Base-by-base conservation (phyloP, 192 early-diverging fungal genomes). In the Linnemannia zychae region DNA sequence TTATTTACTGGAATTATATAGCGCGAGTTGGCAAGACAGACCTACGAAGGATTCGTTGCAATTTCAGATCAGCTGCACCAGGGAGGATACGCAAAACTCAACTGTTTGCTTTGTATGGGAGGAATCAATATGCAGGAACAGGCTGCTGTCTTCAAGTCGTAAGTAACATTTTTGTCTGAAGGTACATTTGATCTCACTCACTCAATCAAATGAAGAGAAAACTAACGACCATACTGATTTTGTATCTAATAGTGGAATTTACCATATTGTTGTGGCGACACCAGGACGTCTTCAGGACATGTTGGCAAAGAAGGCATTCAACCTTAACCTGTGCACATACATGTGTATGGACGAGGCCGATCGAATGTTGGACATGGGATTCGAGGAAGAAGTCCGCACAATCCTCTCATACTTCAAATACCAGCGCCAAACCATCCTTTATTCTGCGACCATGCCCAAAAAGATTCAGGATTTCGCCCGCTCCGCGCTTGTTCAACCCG, bases 281-380 rank as follows among this genome's bases (percentile, higher is more conserved):
- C 98, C 98, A 17, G 98, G 98, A 44, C 89, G 98, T 70, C 89
- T 99, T 69, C 94, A 97, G 85, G 98, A 97, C 76, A 96, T 99
- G 96, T 83, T 99, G 22, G 88, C 88, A 18, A 96, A 96, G 67
- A 92, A 94, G n/a, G 95, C 94, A 73, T 92, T 99, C 72, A 98
- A 96, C 70, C 80, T 99, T 76, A 94, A 97, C 75, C 76, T 93
- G 52, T 98, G 97, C 91, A 94, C 91, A 80, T 98, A 93, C 63
- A 86, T 99, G 81, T 98, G 97, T 78, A 93, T 99, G 93, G 98
- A 99, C 88, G 98, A 99, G 87, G 98, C 98, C 17, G 98, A 99
- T 93, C 91, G 98, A 74, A 99, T 99, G 98, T 94, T 99, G 70
- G 98, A 99, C 83, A 95, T 98, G 93, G 97, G 97, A 46, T 99